These are phyloP conservation scores for Penicillium canariense DNA, from an alignment of 495 filamentous ascomycete genomes.

Conservation along the genomic window DNA sequence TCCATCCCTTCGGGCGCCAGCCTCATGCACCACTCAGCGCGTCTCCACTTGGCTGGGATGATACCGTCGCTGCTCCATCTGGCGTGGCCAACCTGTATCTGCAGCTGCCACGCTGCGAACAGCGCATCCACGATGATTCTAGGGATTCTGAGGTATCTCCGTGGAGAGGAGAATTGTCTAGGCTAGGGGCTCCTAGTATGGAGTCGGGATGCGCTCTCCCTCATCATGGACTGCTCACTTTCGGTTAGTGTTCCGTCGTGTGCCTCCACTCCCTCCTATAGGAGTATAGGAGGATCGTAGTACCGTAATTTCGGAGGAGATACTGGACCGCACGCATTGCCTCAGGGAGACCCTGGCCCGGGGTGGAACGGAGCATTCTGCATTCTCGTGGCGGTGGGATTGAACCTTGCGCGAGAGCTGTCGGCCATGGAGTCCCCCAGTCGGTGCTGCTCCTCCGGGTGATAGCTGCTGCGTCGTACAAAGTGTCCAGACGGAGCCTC, in stretches of 20 bases:
- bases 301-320: too few relatives aligned
- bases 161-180: too few relatives aligned
- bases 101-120: slow-evolving; percentile 45
- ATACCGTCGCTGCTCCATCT: slow-evolving; percentile 29
- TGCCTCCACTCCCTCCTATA: too few relatives aligned
- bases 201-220: too few relatives aligned
- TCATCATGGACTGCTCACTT: too few relatives aligned
- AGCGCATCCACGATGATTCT: slow-evolving; percentile 25
- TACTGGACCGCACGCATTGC: neutral
- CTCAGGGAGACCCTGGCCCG: slow-evolving; percentile 12
- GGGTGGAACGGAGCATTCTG: slow-evolving; percentile 19
- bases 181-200: too few relatives aligned
- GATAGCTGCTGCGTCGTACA: slow-evolving; percentile 2
- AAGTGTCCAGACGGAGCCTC: slow-evolving; percentile 14
- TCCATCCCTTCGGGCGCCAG: slow-evolving; percentile 30
- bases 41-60: slow-evolving; percentile 31
- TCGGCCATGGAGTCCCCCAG: slow-evolving; percentile 13
- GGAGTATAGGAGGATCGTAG: too few relatives aligned
- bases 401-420: neutral
- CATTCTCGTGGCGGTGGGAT: neutral
- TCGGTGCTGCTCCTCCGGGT: slow-evolving; percentile 5
- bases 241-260: too few relatives aligned
- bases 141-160: too few relatives aligned
- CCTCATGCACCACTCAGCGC: slow-evolving; percentile 20
- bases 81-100: slow-evolving; percentile 30